These are phyloP conservation scores for Lactarius deliciosus DNA, from an alignment of 768 basidiomycete species.

Conservation along the genomic window DNA sequence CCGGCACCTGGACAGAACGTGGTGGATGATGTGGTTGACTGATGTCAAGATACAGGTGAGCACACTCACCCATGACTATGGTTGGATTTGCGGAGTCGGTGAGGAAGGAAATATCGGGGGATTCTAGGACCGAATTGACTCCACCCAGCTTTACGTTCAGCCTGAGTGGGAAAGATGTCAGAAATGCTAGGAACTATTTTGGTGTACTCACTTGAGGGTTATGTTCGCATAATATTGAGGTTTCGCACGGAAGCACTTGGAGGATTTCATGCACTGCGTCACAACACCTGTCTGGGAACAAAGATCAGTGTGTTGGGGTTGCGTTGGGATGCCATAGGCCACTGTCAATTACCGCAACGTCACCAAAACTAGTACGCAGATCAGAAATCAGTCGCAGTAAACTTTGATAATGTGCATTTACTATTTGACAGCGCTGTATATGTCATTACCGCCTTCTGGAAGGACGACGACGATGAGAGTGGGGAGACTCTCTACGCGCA, in stretches of 20 bases:
- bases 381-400: neutral
- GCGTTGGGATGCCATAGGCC: neutral
- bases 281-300: constrained; percentile 61
- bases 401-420: constrained; percentile 39
- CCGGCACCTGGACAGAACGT: constrained; percentile 57
- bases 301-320: constrained; percentile 6
- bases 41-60: constrained; percentile 6
- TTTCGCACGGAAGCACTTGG: constrained; percentile 65
- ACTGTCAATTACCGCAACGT: constrained; percentile 48
- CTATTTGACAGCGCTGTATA: constrained; percentile 80
- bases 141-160: constrained; percentile 85
- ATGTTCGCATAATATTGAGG: constrained; percentile 82
- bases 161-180: constrained; percentile 39
- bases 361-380: constrained; percentile 59
- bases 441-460: constrained; percentile 72
- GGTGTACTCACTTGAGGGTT: constrained; percentile 60
- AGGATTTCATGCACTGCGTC: constrained; percentile 73
- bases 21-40: neutral
- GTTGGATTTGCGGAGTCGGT: constrained; percentile 73
- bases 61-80: constrained; percentile 65
- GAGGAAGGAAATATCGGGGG: constrained; percentile 60
- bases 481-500: constrained; percentile 46
- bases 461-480: constrained; percentile 65
- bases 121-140: constrained; percentile 75
- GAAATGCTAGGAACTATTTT: neutral